phyloP scores from a whole-genome alignment of 495 filamentous ascomycete species.

The Tuber indicum region DNA sequence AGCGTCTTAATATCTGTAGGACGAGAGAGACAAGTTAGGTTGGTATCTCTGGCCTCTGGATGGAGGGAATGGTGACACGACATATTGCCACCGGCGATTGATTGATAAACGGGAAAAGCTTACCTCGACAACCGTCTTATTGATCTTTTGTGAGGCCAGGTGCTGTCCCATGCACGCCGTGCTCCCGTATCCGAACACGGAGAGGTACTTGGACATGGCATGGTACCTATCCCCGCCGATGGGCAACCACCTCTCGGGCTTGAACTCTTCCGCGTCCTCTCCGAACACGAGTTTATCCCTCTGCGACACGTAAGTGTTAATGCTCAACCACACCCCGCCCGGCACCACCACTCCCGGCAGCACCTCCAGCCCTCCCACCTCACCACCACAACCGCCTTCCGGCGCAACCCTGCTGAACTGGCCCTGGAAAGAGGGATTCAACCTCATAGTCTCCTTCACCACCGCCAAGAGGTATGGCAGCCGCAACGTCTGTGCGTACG shows the following conservation, averaged over 20 bases:
- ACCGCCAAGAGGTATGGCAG: constrained; percentile 9
- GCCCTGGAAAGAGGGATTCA: constrained; percentile 1
- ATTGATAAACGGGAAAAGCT: not conserved
- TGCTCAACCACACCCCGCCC: constrained; percentile 6
- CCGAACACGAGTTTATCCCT: constrained; percentile 54
- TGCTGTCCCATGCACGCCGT: constrained; percentile 15
- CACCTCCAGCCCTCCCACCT: constrained; percentile 3
- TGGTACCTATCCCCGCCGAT: constrained; percentile 25
- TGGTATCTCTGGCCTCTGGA: no score
- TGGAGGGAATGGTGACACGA: not conserved
- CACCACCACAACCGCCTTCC: no score
- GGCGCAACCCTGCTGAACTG: constrained; percentile 1
- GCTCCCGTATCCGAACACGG: constrained; percentile 19
- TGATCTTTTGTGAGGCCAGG: constrained; percentile 18
- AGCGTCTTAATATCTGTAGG: constrained; percentile 11
- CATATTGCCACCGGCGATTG: not conserved
- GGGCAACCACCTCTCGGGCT: constrained; percentile 61
- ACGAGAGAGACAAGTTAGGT: not conserved
- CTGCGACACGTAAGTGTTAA: constrained; percentile 12
- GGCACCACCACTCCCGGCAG: constrained; percentile 14
- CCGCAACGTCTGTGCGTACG: constrained; percentile 8
- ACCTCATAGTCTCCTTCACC: constrained; percentile 12
- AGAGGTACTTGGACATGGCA: constrained; percentile 41
- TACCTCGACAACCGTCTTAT: constrained; percentile 18
- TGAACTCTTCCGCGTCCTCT: constrained; percentile 54